Evolutionary conservation across 768 basidiomycete genomes (phyloP).

Genomic region (Russula abietina): DNA sequence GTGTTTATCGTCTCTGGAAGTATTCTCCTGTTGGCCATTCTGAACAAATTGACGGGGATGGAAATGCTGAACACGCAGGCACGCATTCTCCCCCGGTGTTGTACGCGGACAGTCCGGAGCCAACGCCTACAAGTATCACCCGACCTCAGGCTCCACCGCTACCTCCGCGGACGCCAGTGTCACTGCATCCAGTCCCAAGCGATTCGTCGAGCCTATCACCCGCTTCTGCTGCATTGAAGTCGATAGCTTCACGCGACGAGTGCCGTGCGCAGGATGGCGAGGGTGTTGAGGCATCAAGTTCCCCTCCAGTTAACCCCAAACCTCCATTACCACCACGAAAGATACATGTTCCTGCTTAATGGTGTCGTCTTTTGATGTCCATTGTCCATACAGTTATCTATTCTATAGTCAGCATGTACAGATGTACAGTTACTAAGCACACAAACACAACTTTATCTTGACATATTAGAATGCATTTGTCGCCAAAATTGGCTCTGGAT

Average conservation of each 20-base stretch:
- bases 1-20: slow-evolving; percentile 73
- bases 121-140: slow-evolving; percentile 5
- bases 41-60: slow-evolving; percentile 10
- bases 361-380: background rate
- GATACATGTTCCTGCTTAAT: slow-evolving; percentile 19
- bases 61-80: slow-evolving; percentile 7
- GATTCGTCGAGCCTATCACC: slow-evolving; percentile 27
- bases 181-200: slow-evolving; percentile 24
- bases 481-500: background rate
- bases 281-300: background rate
- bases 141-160: slow-evolving; percentile 39
- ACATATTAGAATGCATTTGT: background rate
- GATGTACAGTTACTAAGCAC: background rate
- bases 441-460: background rate
- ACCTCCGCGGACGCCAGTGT: slow-evolving; percentile 39
- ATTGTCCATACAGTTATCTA: slow-evolving; percentile 8
- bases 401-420: slow-evolving; percentile 18
- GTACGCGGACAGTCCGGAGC: background rate
- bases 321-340: slow-evolving; percentile 28
- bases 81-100: background rate
- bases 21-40: slow-evolving; percentile 35
- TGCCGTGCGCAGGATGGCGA: slow-evolving; percentile 19
- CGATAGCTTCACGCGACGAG: slow-evolving; percentile 41
- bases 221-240: slow-evolving; percentile 53
- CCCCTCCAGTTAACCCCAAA: slow-evolving; percentile 16